Conservation (phyloP, 148 eudicot genomes). For the Vaccinium vitisidaea region DNA sequence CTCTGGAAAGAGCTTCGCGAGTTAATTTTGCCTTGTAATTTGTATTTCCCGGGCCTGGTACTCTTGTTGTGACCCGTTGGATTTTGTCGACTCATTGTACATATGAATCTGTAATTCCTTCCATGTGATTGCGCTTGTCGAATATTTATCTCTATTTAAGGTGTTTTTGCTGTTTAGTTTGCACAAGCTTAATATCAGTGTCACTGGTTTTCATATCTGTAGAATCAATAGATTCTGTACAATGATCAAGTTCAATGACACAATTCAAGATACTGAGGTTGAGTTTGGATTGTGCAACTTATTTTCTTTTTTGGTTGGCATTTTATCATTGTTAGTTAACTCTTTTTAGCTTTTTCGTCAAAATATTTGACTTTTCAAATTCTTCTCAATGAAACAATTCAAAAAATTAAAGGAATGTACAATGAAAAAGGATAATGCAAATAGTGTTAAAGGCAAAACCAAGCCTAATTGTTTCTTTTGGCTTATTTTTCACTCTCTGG, state of each 20-base stretch:
- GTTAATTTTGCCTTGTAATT: not conserved
- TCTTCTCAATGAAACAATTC: not conserved
- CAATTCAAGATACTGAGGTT: too few species aligned
- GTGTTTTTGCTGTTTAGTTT: not conserved
- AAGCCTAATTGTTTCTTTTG: too few species aligned
- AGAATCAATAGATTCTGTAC: not conserved
- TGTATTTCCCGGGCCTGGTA: not conserved
- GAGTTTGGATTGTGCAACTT: too few species aligned
- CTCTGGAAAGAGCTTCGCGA: slow-evolving; percentile 3
- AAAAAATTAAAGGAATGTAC: too few species aligned
- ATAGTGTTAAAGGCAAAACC: too few species aligned
- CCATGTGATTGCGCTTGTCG: not conserved
- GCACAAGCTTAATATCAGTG: not conserved
- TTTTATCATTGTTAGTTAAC: not conserved
- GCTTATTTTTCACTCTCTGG: too few species aligned
- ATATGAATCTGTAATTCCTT: slow-evolving; percentile 15
- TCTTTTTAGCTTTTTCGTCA: not conserved
- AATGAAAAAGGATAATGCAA: too few species aligned
- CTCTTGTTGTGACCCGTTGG: not conserved
- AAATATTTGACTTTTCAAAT: not conserved
- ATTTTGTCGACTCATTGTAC: slow-evolving; percentile 5
- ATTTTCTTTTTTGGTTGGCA: not conserved
- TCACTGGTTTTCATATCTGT: not conserved
- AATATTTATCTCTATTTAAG: not conserved
- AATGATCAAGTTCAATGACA: too few species aligned